A percentile compares a stretch with the other conserved stretches of the same genome.
Conservation (phyloP, 805 yeast species). For the Hyphopichia homilentoma region DNA sequence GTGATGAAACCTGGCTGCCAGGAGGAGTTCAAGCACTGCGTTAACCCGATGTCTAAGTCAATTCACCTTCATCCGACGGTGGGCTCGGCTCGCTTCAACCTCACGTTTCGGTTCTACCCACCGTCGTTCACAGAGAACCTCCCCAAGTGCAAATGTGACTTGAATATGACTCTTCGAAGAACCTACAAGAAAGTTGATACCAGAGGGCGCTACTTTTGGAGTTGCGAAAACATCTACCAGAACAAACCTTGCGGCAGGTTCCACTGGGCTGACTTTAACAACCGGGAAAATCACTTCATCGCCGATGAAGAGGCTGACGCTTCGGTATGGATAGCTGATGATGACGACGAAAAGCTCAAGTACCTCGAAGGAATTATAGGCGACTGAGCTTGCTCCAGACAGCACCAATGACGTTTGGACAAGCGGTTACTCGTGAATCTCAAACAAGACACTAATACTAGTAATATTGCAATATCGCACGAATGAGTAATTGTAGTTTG, state of each 20-base stretch:
- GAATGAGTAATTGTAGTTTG: no score
- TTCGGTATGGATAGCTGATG: constrained; percentile 46
- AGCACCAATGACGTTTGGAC: no score
- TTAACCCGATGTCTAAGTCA: constrained; percentile 44
- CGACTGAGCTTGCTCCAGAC: not conserved
- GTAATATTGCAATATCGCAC: no score
- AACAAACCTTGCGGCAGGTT: constrained; percentile 47
- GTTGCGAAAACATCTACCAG: constrained; percentile 47
- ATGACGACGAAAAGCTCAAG: constrained; percentile 24
- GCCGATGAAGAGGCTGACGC: constrained; percentile 30
- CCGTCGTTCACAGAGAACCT: constrained; percentile 27
- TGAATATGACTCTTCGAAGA: constrained; percentile 53
- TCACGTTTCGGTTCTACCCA: constrained; percentile 61
- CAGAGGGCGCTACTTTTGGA: constrained; percentile 65
- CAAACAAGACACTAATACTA: no score
- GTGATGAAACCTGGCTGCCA: constrained; percentile 80
- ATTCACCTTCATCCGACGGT: constrained; percentile 40
- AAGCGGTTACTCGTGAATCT: no score
- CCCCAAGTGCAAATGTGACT: constrained; percentile 48
- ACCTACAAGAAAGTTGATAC: constrained; percentile 42
- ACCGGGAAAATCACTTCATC: constrained; percentile 22
- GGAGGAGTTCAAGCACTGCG: constrained; percentile 67
- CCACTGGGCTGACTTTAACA: constrained; percentile 46
- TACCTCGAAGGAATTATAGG: constrained; percentile 4
- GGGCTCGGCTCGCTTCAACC: constrained; percentile 52